Conservation (phyloP, 768 basidiomycete genomes). For the Boletus pseudopeckii region DNA sequence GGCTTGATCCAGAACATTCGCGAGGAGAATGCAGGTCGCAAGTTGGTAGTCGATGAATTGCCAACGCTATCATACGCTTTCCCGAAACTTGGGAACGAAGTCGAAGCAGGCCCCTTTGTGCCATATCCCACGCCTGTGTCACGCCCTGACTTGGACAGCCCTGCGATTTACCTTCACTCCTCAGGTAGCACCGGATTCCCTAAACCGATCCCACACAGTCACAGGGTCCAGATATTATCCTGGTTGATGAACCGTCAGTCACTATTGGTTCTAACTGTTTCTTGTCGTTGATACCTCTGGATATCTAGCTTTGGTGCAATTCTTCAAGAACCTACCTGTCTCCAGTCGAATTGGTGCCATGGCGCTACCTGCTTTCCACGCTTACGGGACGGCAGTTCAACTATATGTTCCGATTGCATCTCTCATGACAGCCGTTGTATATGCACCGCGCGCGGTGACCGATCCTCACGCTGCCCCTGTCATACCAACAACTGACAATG, state of each 20-base stretch:
- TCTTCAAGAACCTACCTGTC: neutral
- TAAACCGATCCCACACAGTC: conserved; percentile 36
- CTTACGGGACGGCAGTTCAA: conserved; percentile 31
- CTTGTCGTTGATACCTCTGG: neutral
- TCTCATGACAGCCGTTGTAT: conserved; percentile 28
- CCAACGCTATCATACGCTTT: conserved; percentile 29
- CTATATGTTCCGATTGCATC: conserved; percentile 30
- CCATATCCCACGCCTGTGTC: conserved; percentile 2
- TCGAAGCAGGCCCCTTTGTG: conserved; percentile 6
- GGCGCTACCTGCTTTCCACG: conserved; percentile 41
- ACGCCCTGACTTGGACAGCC: neutral
- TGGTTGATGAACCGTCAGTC: conserved; percentile 33
- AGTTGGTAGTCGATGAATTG: conserved; percentile 6
- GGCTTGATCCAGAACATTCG: conserved; percentile 9
- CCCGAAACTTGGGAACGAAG: conserved; percentile 36
- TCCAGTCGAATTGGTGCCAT: conserved; percentile 26
- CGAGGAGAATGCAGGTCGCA: neutral
- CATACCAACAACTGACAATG: conserved; percentile 19
- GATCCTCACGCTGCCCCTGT: conserved; percentile 10
- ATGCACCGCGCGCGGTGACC: conserved; percentile 26
- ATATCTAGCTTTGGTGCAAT: neutral
- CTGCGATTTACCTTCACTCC: conserved; percentile 9
- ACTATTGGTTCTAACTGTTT: neutral
- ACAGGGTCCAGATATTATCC: conserved; percentile 26
- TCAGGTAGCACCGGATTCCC: conserved; percentile 46